Conservation (phyloP, 2,329 filamentous ascomycete species). For the Exophiala alcalophila region DNA sequence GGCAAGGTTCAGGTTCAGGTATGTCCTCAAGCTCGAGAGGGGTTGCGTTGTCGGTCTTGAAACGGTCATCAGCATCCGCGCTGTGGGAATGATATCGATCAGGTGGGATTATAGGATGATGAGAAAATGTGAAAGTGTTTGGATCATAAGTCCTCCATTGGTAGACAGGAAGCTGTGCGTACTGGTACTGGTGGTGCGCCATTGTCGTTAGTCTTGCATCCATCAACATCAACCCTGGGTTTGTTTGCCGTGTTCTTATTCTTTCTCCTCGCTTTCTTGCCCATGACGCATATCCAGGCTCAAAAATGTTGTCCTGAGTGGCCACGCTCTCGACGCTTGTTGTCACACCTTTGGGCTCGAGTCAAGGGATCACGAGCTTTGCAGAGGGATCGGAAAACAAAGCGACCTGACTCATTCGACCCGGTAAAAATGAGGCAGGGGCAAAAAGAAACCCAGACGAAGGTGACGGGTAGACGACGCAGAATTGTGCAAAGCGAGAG, state of each 20-base stretch:
- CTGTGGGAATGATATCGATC: conserved; percentile 20
- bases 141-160: conserved; percentile 44
- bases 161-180: conserved; percentile 44
- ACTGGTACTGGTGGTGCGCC: conserved; percentile 45
- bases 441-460: conserved; percentile 16
- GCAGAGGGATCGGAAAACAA: conserved; percentile 24
- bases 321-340: conserved; percentile 12
- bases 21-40: conserved; percentile 8
- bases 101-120: conserved; percentile 33
- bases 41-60: conserved; percentile 18
- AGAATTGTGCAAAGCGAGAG: conserved; percentile 14
- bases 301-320: conserved; percentile 3
- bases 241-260: conserved; percentile 37
- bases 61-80: conserved; percentile 23
- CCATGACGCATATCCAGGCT: conserved; percentile 38
- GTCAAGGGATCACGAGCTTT: conserved; percentile 18
- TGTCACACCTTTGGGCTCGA: conserved; percentile 22
- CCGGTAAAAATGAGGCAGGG: conserved; percentile 9
- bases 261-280: conserved; percentile 38
- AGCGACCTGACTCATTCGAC: conserved; percentile 23
- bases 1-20: conserved; percentile 1
- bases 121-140: conserved; percentile 39
- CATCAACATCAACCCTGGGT: conserved; percentile 32
- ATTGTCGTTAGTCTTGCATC: conserved; percentile 35
- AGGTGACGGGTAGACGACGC: conserved; percentile 14